Evolutionary conservation across 768 basidiomycete species (phyloP), one percentile per base, ranked within the genome.

Genomic region (Leccinum incarnatum): DNA sequence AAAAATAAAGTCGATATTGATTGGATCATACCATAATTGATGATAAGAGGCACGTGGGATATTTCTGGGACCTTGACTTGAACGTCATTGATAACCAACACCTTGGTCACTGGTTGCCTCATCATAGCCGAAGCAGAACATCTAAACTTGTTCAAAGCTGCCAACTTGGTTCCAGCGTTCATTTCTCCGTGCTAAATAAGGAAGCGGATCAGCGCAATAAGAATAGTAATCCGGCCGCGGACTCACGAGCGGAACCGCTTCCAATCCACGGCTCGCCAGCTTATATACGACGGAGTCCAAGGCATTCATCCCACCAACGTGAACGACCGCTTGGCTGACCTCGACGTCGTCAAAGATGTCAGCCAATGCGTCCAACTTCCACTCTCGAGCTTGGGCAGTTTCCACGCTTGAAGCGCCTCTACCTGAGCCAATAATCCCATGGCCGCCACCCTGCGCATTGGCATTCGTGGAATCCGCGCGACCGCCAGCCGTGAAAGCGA

Each of bases 391-490:
- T 70, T 92, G 90, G 17, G 84, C 82, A 42, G 86, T 93, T 74
- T 93, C 92, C 6, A 91, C 88, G 70, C 79, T 93, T 7, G 88
- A 84, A 23, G 87, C 82, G 19, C 88, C 84, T 61, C 95, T 78
- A n/a, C 95, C 95, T 36, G 92, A 94, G 17, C 95, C 95, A 64
- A 97, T 97, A 58, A 95, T 95, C 7, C 95, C 92, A 47, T 90
- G 79, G 15, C 91, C 89, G 29, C 82, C 81, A 45, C 79, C 81
- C 6, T 77, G 72, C 4, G 76, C 69, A 40, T 77, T 59, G 23
- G 75, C 65, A 56, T 69, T 75, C 25, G 62, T 70, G 12, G 84
- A 78, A 56, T 91, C 85, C 25, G 83, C 77, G 47, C 90, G 82
- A 55, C 88, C 86, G 19, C 91, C 88, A 12, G 94, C 92, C 2